Evolutionary conservation across 805 yeast genomes (phyloP), one percentile per base, ranked within the genome.

Genomic region (Hanseniaspora taiwanica): DNA sequence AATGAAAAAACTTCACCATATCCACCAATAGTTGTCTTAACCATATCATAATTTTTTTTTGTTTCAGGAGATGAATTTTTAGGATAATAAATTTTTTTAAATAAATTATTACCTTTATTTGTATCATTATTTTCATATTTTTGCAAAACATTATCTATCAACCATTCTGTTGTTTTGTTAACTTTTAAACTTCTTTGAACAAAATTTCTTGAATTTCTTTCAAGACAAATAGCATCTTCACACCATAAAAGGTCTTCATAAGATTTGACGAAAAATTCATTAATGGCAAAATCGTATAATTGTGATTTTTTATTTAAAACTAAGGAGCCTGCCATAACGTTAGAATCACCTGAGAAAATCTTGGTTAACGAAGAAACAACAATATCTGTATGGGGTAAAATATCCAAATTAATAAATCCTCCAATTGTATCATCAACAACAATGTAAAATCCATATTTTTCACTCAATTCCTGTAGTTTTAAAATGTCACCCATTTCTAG

Each of bases 401-500:
- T 81, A 48, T 84, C 81, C 38, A 86, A 71, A 59, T 91, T 91
- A 45, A 81, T 68, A 53, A 85, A 79, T 52, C 91, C 91, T 13
- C 96, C 96, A 18, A 87, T 81, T 1, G 97, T 91, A 55, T 91
- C 98, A 61, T 91, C 98, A 31, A 91, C 80, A 14, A 83, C 82
- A 25, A 91, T 75, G 13, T 78, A 77, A 60, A 91, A 91, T 2
- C 71, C 69, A 61, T 70, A 82, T 48, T 78, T 66, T 44, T 74
- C 74, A 3, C 94, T 76, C 40, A 91, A 66, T 40, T 67, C 55
- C 42, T 79, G 70, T 43, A 86, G 71, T 49, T 76, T 71, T 33
- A 56, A 56, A 52, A 91, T 63, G 55, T 93, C 74, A 1, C 96
- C 94, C 35, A 94, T 81, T 53, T 76, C 81, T 46, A 93, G 65